Percentiles rank a stretch among this genome's conserved stretches.
Conservation (phyloP, 1,139 yeast genomes). For the Magnusiomyces fungicola region DNA sequence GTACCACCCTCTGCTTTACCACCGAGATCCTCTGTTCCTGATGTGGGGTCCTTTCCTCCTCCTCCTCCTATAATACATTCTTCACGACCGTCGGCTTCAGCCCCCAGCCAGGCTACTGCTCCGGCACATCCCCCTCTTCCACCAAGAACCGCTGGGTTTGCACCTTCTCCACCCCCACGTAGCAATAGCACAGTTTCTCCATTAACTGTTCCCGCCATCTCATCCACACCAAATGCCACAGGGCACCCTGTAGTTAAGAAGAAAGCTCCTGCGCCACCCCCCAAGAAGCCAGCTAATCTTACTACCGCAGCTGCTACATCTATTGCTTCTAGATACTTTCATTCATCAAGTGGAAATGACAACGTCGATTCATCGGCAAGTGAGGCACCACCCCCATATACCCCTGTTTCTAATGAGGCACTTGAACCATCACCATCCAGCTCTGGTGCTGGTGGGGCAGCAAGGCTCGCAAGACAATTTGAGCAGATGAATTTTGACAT, state of each 20-base stretch:
- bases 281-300: too few species aligned
- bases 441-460: conserved; percentile 1
- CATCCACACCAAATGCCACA: too few species aligned
- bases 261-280: too few species aligned
- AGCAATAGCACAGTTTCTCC: too few species aligned
- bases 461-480: conserved; percentile 12
- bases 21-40: not conserved
- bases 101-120: not conserved
- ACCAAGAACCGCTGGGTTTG: too few species aligned
- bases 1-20: not conserved
- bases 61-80: not conserved
- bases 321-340: too few species aligned
- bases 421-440: not conserved
- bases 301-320: too few species aligned
- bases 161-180: too few species aligned
- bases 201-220: too few species aligned
- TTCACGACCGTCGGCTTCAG: not conserved
- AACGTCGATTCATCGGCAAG: too few species aligned
- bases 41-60: not conserved
- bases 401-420: not conserved
- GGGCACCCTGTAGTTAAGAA: too few species aligned
- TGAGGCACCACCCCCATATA: conserved; percentile 5
- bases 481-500: conserved; percentile 6
- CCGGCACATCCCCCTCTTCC: not conserved
- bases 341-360: too few species aligned